These are phyloP conservation scores for Acephala macrosclerotiorum DNA, from an alignment of 2,329 filamentous ascomycete genomes.

Conservation along the genomic window DNA sequence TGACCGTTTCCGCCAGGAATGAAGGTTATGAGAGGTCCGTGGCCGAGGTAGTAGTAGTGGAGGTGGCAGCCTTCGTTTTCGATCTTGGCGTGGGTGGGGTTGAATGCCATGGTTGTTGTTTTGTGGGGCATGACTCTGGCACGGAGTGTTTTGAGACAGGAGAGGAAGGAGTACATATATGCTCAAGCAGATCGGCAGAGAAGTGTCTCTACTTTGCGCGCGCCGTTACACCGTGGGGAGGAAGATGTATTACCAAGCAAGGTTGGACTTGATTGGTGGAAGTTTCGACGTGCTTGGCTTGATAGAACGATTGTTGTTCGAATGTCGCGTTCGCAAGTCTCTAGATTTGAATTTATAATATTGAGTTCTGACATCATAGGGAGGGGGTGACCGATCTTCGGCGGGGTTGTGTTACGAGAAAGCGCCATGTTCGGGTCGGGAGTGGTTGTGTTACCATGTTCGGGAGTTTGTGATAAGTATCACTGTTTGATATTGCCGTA, in stretches of 20 bases:
- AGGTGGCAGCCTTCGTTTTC: conserved; percentile 44
- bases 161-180: conserved; percentile 4
- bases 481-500: not conserved
- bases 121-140: not conserved
- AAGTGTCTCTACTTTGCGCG: not conserved
- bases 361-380: not conserved
- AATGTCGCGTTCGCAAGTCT: not conserved
- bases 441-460: not conserved
- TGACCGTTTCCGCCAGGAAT: conserved; percentile 47
- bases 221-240: not conserved
- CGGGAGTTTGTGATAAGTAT: not conserved
- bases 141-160: not conserved
- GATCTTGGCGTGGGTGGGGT: conserved; percentile 34
- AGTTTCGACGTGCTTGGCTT: not conserved
- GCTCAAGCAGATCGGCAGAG: not conserved
- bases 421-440: not conserved
- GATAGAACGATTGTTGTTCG: not conserved
- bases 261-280: not conserved
- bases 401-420: not conserved
- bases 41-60: conserved; percentile 45
- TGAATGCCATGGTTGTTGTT: conserved; percentile 34
- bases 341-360: not conserved
- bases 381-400: not conserved
- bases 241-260: not conserved
- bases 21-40: conserved; percentile 44